Conservation (phyloP, 495 filamentous ascomycete genomes). For the Glonium stellatum region DNA sequence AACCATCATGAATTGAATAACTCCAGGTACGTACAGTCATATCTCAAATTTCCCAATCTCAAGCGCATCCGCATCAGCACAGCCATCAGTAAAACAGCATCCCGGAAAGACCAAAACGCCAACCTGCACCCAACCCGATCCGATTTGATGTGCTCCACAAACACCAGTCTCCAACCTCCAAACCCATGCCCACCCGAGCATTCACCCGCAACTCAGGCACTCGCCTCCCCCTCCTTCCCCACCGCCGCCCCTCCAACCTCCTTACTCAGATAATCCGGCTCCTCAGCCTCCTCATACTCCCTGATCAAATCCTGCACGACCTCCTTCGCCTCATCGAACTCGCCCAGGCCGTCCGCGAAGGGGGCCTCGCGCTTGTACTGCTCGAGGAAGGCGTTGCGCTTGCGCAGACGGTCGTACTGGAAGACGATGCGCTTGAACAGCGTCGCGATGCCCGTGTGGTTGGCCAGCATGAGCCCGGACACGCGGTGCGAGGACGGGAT, state of each 20-base stretch:
- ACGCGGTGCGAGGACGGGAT: slow-evolving; percentile 84
- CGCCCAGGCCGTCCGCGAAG: slow-evolving; percentile 80
- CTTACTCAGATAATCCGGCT: slow-evolving; percentile 64
- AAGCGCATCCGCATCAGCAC: no score
- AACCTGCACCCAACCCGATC: no score
- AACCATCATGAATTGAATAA: no score
- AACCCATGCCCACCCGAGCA: background rate
- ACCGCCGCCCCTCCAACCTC: slow-evolving; percentile 10
- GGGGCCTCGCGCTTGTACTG: slow-evolving; percentile 90
- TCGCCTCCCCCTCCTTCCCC: slow-evolving; percentile 17
- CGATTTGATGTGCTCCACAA: no score
- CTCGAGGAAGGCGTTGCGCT: slow-evolving; percentile 94
- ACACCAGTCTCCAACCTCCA: no score
- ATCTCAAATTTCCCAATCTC: no score
- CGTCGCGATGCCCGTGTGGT: slow-evolving; percentile 95
- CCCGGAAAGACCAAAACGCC: no score
- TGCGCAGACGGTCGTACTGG: slow-evolving; percentile 86
- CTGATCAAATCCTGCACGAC: slow-evolving; percentile 81
- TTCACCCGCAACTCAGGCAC: background rate
- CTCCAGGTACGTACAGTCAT: no score
- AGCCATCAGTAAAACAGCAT: no score
- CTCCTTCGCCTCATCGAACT: slow-evolving; percentile 89
- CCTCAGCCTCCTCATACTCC: slow-evolving; percentile 94
- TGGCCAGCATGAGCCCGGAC: slow-evolving; percentile 93
- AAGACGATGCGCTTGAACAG: slow-evolving; percentile 87